phyloP scores from a whole-genome alignment of 2,329 filamentous ascomycete species.

The Cladophialophora carrionii region DNA sequence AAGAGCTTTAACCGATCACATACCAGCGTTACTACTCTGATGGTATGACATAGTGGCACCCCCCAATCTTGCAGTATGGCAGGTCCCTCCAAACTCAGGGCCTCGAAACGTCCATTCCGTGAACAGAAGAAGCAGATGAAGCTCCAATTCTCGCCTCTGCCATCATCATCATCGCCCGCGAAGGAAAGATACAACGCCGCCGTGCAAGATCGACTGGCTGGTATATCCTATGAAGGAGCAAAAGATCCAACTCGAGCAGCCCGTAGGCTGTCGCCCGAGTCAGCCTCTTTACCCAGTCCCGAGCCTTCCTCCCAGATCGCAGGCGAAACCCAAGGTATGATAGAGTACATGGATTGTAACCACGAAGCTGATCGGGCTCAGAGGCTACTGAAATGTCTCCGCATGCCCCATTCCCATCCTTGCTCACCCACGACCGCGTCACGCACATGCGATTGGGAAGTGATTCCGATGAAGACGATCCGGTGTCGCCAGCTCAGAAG shows the following conservation, averaged over 20 bases:
- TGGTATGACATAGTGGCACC: neutral
- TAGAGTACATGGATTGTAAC: neutral
- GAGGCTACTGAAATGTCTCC: neutral
- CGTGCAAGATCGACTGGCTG: slow-evolving; percentile 41
- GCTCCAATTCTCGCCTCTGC: slow-evolving; percentile 47
- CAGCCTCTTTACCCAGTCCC: slow-evolving; percentile 28
- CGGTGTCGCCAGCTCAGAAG: slow-evolving; percentile 32
- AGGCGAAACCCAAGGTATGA: slow-evolving; percentile 14
- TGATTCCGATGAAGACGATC: slow-evolving; percentile 33
- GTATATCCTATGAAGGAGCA: slow-evolving; percentile 41
- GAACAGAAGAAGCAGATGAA: slow-evolving; percentile 45
- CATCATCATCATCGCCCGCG: slow-evolving; percentile 41
- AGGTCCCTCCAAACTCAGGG: neutral
- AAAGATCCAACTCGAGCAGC: slow-evolving; percentile 20
- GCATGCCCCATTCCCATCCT: slow-evolving; percentile 14
- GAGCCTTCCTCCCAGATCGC: slow-evolving; percentile 35
- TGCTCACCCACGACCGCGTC: slow-evolving; percentile 9
- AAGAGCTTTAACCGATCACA: neutral
- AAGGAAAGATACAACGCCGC: slow-evolving; percentile 35
- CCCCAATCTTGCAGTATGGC: neutral
- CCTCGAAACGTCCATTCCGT: slow-evolving; percentile 26
- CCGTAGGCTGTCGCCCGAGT: slow-evolving; percentile 16
- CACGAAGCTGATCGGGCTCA: slow-evolving; percentile 2
- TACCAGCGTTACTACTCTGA: neutral
- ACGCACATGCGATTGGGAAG: slow-evolving; percentile 7